Base-by-base conservation (phyloP, 495 filamentous ascomycete genomes). In the Penicillium manginii region DNA sequence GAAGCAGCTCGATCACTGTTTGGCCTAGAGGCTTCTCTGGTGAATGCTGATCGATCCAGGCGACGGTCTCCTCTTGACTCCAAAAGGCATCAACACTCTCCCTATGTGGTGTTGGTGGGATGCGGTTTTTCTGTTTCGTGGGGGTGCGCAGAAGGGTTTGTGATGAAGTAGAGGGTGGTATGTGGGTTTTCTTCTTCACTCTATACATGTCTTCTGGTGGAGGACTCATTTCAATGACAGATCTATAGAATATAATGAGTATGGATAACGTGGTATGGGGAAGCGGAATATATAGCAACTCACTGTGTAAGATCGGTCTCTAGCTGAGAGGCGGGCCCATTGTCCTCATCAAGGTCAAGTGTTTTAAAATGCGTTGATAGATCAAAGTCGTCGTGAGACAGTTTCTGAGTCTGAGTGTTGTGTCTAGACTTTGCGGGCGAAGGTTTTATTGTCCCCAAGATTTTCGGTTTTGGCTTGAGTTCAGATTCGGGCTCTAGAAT, bases 21-120 rank as follows among this genome's bases (percentile, higher is more conserved):
- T 57, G 53, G 15, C 48, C 60, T 18, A 42, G 66, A n/a, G 74
- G 67, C 59, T 91, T 91, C 31, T 77, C 74, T 0, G 89, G 86
- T 7, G 90, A 90, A 70, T 92, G 85, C 56, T 88, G 72, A 59
- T 96, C 91, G 61, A 91, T 88, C 92, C 91, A 96, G 54, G 84
- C 83, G 71, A 93, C 90, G 59, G 90, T 85, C 12, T 83, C 73
- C 26, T 87, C 88, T 57, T 87, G 83, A 54, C 80, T 82, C 93
- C 93, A 97, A 72, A 96, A 96, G 12, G 83, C 83, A 63, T 94
- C 91, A 23, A 85, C 81, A 52, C 81, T 88, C 43, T 87, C 86
- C 45, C 86, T 83, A 65, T 90, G 82, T 0, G 83, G 82, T 3
- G 81, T 80, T 2, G 78, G 74, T 32, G 84, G 84, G 31, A 87